Evolutionary conservation across 2,329 filamentous ascomycete genomes (phyloP).

Genomic region (Colletotrichum abscissum): DNA sequence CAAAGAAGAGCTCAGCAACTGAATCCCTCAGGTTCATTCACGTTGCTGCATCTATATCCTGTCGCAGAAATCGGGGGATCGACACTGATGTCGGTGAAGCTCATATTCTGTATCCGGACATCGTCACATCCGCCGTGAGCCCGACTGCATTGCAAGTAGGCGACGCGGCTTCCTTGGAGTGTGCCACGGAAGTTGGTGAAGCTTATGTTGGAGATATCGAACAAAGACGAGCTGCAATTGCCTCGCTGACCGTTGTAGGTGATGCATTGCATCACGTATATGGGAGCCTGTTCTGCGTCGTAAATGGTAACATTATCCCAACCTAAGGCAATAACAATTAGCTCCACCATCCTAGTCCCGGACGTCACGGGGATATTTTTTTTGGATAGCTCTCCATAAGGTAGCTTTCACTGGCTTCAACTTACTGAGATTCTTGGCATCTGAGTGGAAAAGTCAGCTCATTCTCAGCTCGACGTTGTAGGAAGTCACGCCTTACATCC

Average conservation of each 20-base stretch:
- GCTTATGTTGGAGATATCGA: constrained; percentile 20
- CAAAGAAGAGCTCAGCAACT: not conserved
- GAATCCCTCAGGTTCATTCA: constrained; percentile 14
- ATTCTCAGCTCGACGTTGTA: not conserved
- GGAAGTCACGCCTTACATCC: not conserved
- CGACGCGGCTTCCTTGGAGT: not conserved
- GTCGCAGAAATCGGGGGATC: constrained; percentile 1
- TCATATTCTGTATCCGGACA: not conserved
- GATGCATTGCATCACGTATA: constrained; percentile 18
- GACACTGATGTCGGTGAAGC: constrained; percentile 2
- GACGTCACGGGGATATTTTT: not conserved
- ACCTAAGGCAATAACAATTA: not conserved
- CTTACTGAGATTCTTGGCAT: constrained; percentile 1
- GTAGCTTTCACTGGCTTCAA: not conserved
- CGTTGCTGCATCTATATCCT: constrained; percentile 18
- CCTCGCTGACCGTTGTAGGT: constrained; percentile 1
- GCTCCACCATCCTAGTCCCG: too few species aligned
- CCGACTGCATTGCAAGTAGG: constrained; percentile 15
- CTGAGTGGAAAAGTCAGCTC: not conserved
- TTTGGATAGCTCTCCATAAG: not conserved
- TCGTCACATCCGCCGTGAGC: constrained; percentile 2
- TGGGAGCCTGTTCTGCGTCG: constrained; percentile 6
- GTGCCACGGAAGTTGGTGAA: not conserved
- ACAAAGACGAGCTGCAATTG: constrained; percentile 1
- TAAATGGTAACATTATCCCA: constrained; percentile 17